Base-by-base conservation (phyloP, 2,329 filamentous ascomycete species). In the Ceratocystis eucalypticola region DNA sequence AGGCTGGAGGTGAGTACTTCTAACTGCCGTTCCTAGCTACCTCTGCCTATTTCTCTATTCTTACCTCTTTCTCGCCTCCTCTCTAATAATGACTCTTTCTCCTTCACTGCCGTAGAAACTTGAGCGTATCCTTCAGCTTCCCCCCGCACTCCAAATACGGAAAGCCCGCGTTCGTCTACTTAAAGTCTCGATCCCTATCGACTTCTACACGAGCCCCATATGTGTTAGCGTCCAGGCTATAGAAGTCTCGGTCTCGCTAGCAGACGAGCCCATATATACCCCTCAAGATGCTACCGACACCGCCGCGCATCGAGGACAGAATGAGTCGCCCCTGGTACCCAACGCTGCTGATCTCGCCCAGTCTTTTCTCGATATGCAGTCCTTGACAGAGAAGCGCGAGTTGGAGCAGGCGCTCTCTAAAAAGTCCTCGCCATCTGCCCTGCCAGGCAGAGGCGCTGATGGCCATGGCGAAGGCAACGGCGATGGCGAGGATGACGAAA, bases 181-280 rank as follows among this genome's bases (percentile, higher is more conserved):
- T 28, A 88, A 88, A 71, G 79, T 96, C 65, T 95, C 88, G 6
- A 82, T 97, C 63, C 91, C 93, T 12, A 87, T 94, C 73, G 90
- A 96, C 75, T 87, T 96, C 70, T 91, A 92, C 74, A 88, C 85
- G 65, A 92, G 88, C 70, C 87, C 90, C 33, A 95, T 97, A 73
- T 80, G 83, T 37, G 84, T 93, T 71, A 89, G 96, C 72, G 82
- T 93, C 25, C 85, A 93, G 71, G 91, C 91, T 22, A 84, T 96
- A 68, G 84, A 92, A 70, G 81, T 95, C 41, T 82, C 85, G 68
- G 72, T 89, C 28, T 80, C 80, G 70, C 78, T 90, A n/a, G 57
- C 66, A 22, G 65, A 65, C 44, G 44, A 44, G 44, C 2, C 10
- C 41, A 12, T 50, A 25, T 15, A 25, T 17, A 46, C 61, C 30